Percentiles rank a stretch among this genome's conserved stretches.
phyloP scores from a whole-genome alignment of 1,139 yeast species.

The Hyphopichia fennica region DNA sequence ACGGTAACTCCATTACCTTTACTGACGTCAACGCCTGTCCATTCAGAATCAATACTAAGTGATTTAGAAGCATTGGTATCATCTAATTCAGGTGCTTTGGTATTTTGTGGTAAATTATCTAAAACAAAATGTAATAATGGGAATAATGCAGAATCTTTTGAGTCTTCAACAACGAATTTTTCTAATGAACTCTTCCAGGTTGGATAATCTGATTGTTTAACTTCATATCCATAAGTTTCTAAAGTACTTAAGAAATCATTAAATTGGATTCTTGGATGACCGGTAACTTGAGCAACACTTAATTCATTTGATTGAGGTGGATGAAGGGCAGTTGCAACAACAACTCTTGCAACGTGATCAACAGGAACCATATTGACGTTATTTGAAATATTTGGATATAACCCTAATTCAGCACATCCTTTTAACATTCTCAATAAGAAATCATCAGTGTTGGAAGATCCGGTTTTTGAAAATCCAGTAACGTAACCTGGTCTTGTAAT shows the following conservation, averaged over 20 bases:
- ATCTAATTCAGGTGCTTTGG: conserved; percentile 94
- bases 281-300: conserved; percentile 92
- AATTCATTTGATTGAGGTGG: conserved; percentile 59
- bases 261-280: conserved; percentile 87
- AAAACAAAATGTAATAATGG: conserved; percentile 93
- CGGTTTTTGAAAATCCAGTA: conserved; percentile 80
- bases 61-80: conserved; percentile 74
- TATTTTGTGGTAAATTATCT: conserved; percentile 85
- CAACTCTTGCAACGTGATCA: conserved; percentile 94
- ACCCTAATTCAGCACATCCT: conserved; percentile 88
- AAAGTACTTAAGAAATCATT: conserved; percentile 70
- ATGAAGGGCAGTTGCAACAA: conserved; percentile 76
- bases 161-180: conserved; percentile 65
- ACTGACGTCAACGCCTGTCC: conserved; percentile 67
- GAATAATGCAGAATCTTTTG: conserved; percentile 81
- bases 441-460: conserved; percentile 94
- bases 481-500: conserved; percentile 96
- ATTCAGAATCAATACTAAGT: conserved; percentile 56
- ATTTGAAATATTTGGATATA: conserved; percentile 81
- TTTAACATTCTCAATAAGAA: conserved; percentile 91
- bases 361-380: conserved; percentile 97
- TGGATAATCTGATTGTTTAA: conserved; percentile 63
- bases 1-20: conserved; percentile 71
- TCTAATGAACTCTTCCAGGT: conserved; percentile 80
- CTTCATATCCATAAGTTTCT: conserved; percentile 68